Conservation (phyloP, 1,284 basidiomycete species). For the Agaricales sp. region DNA sequence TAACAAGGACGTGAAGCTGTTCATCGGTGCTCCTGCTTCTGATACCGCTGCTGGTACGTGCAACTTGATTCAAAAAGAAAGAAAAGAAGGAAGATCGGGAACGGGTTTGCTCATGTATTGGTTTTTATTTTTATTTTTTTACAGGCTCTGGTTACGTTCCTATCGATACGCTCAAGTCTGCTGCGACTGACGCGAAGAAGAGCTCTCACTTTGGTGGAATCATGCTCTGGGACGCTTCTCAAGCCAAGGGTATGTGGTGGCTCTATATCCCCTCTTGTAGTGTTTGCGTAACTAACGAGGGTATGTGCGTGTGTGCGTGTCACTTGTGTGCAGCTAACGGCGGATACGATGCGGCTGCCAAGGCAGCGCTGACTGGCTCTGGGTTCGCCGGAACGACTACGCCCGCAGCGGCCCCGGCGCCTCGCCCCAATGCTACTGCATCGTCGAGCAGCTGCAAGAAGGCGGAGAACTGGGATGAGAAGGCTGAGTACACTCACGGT, state of each 20-base stretch:
- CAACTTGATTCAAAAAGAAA: too few species aligned
- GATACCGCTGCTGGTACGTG: slow-evolving; percentile 25
- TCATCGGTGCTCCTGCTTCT: slow-evolving; percentile 51
- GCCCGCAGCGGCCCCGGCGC: background rate
- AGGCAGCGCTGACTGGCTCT: slow-evolving; percentile 29
- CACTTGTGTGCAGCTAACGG: slow-evolving; percentile 36
- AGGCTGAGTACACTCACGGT: slow-evolving; percentile 33
- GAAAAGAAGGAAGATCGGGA: too few species aligned
- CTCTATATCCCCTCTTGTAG: slow-evolving; percentile 13
- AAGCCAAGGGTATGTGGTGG: slow-evolving; percentile 43
- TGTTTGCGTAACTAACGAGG: slow-evolving; percentile 10
- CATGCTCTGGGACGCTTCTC: slow-evolving; percentile 66
- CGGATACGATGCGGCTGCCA: slow-evolving; percentile 40
- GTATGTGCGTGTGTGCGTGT: too few species aligned
- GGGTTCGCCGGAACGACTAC: background rate
- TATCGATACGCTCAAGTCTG: slow-evolving; percentile 30
- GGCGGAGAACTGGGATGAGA: background rate
- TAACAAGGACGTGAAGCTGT: slow-evolving; percentile 51
- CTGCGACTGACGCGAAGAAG: slow-evolving; percentile 31
- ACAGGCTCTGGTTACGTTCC: slow-evolving; percentile 39
- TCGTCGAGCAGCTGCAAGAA: background rate
- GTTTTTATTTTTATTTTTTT: too few species aligned
- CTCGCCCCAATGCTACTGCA: background rate
- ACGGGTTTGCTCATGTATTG: too few species aligned
- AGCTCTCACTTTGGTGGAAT: slow-evolving; percentile 60